Evolutionary conservation across 2,329 filamentous ascomycete genomes (phyloP).

Genomic region (Endothia cerciana): DNA sequence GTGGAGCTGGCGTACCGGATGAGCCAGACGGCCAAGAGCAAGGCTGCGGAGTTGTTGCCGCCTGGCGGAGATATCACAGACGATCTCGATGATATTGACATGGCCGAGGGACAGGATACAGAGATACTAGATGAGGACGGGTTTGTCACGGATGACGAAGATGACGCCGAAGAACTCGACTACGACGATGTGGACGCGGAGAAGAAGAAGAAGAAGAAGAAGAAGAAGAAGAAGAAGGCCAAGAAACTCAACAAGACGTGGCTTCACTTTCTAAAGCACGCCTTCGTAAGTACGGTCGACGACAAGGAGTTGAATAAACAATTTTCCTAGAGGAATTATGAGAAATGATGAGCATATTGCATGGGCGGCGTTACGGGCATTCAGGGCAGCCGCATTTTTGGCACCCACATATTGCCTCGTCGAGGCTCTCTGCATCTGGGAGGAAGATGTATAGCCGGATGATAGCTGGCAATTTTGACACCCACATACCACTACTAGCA

Average conservation of each 20-base stretch:
- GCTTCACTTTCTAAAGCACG: constrained; percentile 76
- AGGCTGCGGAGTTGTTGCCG: constrained; percentile 20
- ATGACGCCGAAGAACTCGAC: constrained; percentile 35
- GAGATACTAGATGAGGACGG: constrained; percentile 32
- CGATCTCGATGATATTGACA: constrained; percentile 22
- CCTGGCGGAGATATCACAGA: constrained; percentile 23
- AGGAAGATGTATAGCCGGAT: neutral
- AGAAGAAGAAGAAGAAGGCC: constrained; percentile 57
- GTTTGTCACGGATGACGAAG: constrained; percentile 37
- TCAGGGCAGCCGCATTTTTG: neutral
- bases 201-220: constrained; percentile 47
- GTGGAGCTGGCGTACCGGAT: constrained; percentile 81
- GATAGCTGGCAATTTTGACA: neutral
- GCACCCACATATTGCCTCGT: neutral
- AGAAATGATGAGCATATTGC: constrained; percentile 9
- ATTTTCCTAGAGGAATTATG: constrained; percentile 17
- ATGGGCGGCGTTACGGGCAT: constrained; percentile 3
- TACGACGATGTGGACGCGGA: constrained; percentile 36
- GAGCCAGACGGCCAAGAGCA: constrained; percentile 51
- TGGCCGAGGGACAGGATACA: constrained; percentile 24
- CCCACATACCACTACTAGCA: neutral
- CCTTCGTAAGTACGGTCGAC: constrained; percentile 76
- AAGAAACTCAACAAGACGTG: constrained; percentile 69
- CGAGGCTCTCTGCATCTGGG: neutral
- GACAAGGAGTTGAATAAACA: constrained; percentile 63